Percentiles rank a stretch among this genome's conserved stretches.
phyloP scores from a whole-genome alignment of 2,329 filamentous ascomycete genomes.

The Volutella citrinella region DNA sequence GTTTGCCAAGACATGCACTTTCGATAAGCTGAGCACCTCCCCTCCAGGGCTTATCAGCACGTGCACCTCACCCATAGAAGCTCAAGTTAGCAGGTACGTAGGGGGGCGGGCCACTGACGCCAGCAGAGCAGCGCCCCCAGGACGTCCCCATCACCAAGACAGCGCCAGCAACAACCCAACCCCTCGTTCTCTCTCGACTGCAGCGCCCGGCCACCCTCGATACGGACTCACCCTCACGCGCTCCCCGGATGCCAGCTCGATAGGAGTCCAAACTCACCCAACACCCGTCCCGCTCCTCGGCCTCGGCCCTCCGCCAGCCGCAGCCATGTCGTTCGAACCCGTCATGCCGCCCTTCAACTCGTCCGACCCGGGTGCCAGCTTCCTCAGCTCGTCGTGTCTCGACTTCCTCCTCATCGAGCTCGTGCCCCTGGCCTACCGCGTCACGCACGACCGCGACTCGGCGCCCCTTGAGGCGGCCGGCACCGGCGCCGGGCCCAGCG shows the following conservation, averaged over 20 bases:
- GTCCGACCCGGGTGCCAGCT: constrained; percentile 70
- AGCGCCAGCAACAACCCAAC: too few relatives aligned
- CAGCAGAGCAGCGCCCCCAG: too few relatives aligned
- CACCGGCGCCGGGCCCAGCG: constrained; percentile 11
- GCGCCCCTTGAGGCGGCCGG: constrained; percentile 35
- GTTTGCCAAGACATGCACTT: constrained; percentile 9
- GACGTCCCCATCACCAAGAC: too few relatives aligned
- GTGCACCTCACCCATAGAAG: too few relatives aligned
- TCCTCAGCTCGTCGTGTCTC: constrained; percentile 80
- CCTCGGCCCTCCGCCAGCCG: background rate
- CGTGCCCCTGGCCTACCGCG: constrained; percentile 86
- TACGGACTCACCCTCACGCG: background rate
- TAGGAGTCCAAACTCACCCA: too few relatives aligned
- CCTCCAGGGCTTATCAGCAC: constrained; percentile 12
- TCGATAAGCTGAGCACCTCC: constrained; percentile 6
- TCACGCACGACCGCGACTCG: constrained; percentile 69
- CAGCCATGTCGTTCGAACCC: constrained; percentile 69
- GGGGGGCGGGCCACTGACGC: too few relatives aligned
- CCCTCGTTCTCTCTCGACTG: too few relatives aligned
- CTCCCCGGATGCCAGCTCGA: too few relatives aligned
- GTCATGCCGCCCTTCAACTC: constrained; percentile 67
- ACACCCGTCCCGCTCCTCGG: too few relatives aligned
- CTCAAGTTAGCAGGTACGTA: too few relatives aligned
- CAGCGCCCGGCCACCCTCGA: too few relatives aligned
- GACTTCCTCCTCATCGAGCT: constrained; percentile 96